These are phyloP conservation scores for Neonectria punicea DNA, from an alignment of 2,329 filamentous ascomycete genomes.

Conservation along the genomic window DNA sequence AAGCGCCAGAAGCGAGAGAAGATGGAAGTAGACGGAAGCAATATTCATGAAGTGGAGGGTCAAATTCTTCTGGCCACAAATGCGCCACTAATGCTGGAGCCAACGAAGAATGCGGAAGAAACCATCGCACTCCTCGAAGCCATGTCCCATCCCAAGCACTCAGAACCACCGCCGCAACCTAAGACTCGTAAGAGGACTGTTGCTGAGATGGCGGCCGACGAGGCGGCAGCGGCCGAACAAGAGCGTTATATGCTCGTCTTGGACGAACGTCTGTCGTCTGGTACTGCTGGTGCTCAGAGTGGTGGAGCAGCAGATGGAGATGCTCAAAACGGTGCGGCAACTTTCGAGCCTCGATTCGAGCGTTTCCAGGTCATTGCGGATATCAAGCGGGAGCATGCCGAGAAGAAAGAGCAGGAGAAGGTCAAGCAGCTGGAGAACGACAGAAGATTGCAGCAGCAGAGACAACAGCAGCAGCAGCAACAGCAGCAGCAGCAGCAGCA, in stretches of 20 bases:
- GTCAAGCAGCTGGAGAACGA: constrained; percentile 71
- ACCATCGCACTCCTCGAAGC: constrained; percentile 77
- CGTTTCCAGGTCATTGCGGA: constrained; percentile 91
- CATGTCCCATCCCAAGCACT: constrained; percentile 81
- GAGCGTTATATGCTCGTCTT: constrained; percentile 93
- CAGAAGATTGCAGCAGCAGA: constrained; percentile 61
- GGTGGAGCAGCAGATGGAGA: constrained; percentile 74
- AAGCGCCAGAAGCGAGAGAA: constrained; percentile 77
- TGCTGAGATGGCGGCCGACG: constrained; percentile 93
- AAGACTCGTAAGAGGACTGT: constrained; percentile 94
- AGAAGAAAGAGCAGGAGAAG: constrained; percentile 82
- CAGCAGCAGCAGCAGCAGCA: constrained; percentile 38
- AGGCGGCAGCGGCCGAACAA: constrained; percentile 87
- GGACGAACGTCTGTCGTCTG: constrained; percentile 81
- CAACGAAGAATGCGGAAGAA: constrained; percentile 75
- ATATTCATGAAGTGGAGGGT: constrained; percentile 80
- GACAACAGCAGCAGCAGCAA: constrained; percentile 49
- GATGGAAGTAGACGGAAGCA: constrained; percentile 80
- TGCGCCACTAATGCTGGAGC: constrained; percentile 80
- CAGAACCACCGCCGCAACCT: constrained; percentile 79
- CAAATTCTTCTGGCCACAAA: constrained; percentile 79
- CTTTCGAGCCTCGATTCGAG: constrained; percentile 88
- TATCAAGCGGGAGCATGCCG: constrained; percentile 80
- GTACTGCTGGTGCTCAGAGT: constrained; percentile 65
- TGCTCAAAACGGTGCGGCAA: constrained; percentile 74